phyloP scores from a whole-genome alignment of 2,329 filamentous ascomycete species.

The Parastagonospora avenae region DNA sequence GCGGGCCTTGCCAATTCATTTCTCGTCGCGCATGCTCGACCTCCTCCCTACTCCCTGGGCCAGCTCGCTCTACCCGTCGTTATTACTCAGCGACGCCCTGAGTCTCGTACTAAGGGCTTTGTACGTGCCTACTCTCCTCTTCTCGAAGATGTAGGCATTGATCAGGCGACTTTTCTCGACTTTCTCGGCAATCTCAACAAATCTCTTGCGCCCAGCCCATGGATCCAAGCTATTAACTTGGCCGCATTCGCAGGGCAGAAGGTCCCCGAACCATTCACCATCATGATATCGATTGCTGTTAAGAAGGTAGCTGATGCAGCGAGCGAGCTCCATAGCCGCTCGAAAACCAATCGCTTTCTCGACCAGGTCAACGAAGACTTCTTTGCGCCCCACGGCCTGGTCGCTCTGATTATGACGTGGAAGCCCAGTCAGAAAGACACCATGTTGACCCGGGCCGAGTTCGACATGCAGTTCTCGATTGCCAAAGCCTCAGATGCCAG shows the following conservation, averaged over 20 bases:
- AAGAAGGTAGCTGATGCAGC: conserved; percentile 40
- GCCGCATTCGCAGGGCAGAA: conserved; percentile 30
- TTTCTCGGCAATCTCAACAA: conserved; percentile 57
- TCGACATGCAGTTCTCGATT: conserved; percentile 5
- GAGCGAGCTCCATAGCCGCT: conserved; percentile 32
- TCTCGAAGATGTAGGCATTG: conserved; percentile 52
- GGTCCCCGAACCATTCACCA: conserved; percentile 15
- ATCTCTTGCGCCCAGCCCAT: conserved; percentile 42
- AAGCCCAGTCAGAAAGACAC: conserved; percentile 46
- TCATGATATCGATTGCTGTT: conserved; percentile 48
- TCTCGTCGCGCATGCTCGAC: neutral
- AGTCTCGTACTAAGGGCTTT: conserved; percentile 56
- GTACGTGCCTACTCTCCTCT: conserved; percentile 59
- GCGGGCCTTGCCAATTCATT: conserved; percentile 2
- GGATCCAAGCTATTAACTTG: conserved; percentile 31
- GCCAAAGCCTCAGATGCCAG: neutral
- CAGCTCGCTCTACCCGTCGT: conserved; percentile 50
- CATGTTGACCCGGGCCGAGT: conserved; percentile 1
- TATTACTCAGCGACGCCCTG: conserved; percentile 59
- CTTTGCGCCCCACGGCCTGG: conserved; percentile 62
- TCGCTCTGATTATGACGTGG: conserved; percentile 61
- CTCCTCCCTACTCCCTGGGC: neutral
- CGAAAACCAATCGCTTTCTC: conserved; percentile 59
- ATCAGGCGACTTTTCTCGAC: conserved; percentile 54
- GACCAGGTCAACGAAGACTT: conserved; percentile 60